These are phyloP conservation scores for Chlamydomonas asymmetrica DNA, from an alignment of 139 green algal genomes.

Conservation along the genomic window DNA sequence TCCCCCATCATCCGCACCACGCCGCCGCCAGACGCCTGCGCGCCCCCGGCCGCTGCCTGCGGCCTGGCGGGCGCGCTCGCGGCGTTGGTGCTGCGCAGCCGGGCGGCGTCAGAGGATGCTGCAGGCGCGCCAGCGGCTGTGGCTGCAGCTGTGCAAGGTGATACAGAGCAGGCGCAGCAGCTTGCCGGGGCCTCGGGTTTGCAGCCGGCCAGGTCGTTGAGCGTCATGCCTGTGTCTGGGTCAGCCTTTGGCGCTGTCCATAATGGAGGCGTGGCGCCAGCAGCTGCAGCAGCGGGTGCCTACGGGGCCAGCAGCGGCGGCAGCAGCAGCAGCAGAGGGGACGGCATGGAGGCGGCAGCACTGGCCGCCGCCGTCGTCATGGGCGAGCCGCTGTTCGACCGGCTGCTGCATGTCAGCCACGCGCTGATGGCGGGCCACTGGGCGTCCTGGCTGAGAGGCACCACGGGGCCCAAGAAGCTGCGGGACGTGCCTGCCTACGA, in stretches of 20 bases:
- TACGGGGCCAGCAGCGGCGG: background rate
- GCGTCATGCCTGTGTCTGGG: background rate
- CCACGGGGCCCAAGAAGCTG: slow-evolving; percentile 23
- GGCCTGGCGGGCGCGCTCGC: background rate
- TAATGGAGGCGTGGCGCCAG: no score
- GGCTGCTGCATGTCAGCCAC: slow-evolving; percentile 51
- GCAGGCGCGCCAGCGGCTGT: no score
- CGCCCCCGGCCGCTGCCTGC: background rate
- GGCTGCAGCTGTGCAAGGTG: no score
- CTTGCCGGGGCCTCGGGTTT: no score
- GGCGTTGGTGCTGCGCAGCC: background rate
- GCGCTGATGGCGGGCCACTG: slow-evolving; percentile 48
- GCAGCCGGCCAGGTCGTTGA: no score
- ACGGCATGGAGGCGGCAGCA: slow-evolving; percentile 9
- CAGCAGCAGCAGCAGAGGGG: background rate
- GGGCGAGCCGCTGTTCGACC: slow-evolving; percentile 47
- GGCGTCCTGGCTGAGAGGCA: slow-evolving; percentile 57
- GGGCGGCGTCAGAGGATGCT: background rate
- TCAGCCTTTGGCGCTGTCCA: background rate
- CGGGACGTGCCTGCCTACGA: slow-evolving; percentile 29
- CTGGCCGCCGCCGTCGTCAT: slow-evolving; percentile 25
- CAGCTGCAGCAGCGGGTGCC: background rate
- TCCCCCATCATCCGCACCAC: slow-evolving; percentile 8
- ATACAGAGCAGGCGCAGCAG: no score
- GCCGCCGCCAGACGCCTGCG: background rate